phyloP scores from a whole-genome alignment of 1,284 basidiomycete species.

The Laetiporus sulphureus region DNA sequence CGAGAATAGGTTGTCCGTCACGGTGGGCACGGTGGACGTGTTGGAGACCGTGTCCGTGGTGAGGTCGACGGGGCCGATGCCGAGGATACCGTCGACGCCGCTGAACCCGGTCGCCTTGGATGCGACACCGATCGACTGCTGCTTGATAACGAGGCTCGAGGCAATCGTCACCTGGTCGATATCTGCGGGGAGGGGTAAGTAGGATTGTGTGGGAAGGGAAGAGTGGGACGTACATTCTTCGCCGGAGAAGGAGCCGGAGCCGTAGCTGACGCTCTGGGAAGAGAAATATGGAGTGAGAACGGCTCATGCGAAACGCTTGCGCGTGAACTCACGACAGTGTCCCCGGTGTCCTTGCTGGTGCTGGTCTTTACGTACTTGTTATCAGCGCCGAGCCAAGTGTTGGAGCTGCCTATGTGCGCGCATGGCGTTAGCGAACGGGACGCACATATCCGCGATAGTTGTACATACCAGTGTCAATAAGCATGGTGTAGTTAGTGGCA shows the following conservation, averaged over 20 bases:
- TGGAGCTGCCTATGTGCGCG: constrained; percentile 26
- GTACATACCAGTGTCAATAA: constrained; percentile 46
- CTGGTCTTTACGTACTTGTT: constrained; percentile 34
- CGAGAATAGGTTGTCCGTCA: constrained; percentile 31
- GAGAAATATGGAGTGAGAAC: too few relatives aligned
- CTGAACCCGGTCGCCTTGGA: constrained; percentile 32
- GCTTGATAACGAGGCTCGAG: constrained; percentile 33
- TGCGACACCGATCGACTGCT: constrained; percentile 50
- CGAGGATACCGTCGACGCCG: constrained; percentile 48
- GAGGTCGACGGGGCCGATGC: constrained; percentile 47
- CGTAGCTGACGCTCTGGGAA: constrained; percentile 37
- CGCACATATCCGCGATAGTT: neutral
- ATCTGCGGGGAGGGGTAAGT: constrained; percentile 22
- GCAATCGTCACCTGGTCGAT: constrained; percentile 41
- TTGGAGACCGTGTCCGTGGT: constrained; percentile 31
- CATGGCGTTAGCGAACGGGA: neutral
- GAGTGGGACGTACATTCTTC: constrained; percentile 35
- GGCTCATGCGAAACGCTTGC: too few relatives aligned
- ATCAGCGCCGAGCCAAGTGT: constrained; percentile 49
- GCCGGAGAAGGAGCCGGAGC: constrained; percentile 44
- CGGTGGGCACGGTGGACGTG: constrained; percentile 26
- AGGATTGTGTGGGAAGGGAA: neutral
- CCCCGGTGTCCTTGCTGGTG: constrained; percentile 37
- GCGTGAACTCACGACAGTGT: constrained; percentile 29
- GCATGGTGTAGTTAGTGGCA: constrained; percentile 46